Percentiles rank a stretch among this genome's conserved stretches.
These are phyloP conservation scores for Obba rivulosa DNA, from an alignment of 768 basidiomycete genomes.

Conservation along the genomic window DNA sequence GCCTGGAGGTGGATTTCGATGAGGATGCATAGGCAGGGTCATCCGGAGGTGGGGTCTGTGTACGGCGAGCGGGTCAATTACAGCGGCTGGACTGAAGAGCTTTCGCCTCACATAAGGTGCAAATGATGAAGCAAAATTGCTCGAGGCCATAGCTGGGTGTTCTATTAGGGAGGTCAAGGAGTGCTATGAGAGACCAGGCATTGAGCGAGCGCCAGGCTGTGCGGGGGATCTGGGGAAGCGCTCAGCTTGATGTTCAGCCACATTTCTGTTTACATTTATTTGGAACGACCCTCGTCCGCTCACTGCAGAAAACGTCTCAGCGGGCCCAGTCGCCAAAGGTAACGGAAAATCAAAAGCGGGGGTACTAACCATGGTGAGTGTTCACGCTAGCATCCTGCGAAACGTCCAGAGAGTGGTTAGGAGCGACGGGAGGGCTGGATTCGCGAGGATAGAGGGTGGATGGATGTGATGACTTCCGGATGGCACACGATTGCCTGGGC, in stretches of 20 bases:
- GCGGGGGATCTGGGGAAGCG: conserved; percentile 6
- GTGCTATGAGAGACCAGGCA: conserved; percentile 3
- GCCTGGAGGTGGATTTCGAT: conserved; percentile 21
- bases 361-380: conserved; percentile 27
- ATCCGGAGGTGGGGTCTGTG: conserved; percentile 55
- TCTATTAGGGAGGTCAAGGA: not conserved
- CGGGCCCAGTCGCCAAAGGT: conserved; percentile 22
- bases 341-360: conserved; percentile 21
- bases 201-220: not conserved
- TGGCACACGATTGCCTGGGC: conserved; percentile 20
- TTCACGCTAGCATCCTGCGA: conserved; percentile 10
- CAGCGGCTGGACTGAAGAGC: conserved; percentile 3
- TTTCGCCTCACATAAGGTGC: conserved; percentile 49
- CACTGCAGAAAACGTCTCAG: conserved; percentile 4
- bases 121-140: conserved; percentile 48
- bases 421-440: conserved; percentile 1
- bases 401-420: conserved; percentile 8
- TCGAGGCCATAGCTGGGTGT: conserved; percentile 24
- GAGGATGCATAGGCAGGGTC: conserved; percentile 31
- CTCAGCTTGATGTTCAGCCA: conserved; percentile 3
- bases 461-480: conserved; percentile 23
- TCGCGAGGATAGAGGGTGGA: conserved; percentile 24
- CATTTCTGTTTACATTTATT: conserved; percentile 7
- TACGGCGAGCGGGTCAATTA: not conserved
- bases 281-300: conserved; percentile 7